These are phyloP conservation scores for Paramyrothecium sp. DNA, from an alignment of 2,329 filamentous ascomycete genomes.

Conservation along the genomic window DNA sequence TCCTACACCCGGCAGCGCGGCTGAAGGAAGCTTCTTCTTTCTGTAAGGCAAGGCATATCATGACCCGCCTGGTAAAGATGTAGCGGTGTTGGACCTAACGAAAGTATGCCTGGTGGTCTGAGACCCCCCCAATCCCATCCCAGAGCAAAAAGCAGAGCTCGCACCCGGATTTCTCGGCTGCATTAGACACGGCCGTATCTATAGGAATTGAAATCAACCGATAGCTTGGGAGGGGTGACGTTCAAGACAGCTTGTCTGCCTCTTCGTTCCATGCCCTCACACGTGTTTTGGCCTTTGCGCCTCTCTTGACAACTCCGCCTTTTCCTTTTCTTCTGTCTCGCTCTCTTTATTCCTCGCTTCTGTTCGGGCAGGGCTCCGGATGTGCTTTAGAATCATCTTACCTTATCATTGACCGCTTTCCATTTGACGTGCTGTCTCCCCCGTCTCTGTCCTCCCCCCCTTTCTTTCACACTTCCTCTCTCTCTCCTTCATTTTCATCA, in stretches of 20 bases:
- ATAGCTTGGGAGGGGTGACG: too few species aligned
- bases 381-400: too few species aligned
- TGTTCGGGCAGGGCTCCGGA: too few species aligned
- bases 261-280: background rate
- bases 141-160: too few species aligned
- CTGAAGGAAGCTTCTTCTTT: too few species aligned
- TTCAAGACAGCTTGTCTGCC: background rate
- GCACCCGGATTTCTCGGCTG: background rate
- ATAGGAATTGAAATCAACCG: too few species aligned
- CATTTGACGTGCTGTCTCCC: background rate
- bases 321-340: background rate
- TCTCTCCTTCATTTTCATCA: constrained; percentile 3
- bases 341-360: too few species aligned
- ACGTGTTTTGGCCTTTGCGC: background rate
- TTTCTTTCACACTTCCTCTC: constrained; percentile 1
- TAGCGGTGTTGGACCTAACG: background rate
- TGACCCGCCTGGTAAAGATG: too few species aligned
- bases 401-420: too few species aligned
- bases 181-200: background rate
- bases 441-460: constrained; percentile 3
- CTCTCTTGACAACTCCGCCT: background rate
- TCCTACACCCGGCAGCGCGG: too few species aligned
- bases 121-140: too few species aligned
- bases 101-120: background rate
- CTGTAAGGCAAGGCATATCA: too few species aligned